These are phyloP conservation scores for Lactarius trivialis DNA, from an alignment of 768 basidiomycete genomes.

Conservation along the genomic window DNA sequence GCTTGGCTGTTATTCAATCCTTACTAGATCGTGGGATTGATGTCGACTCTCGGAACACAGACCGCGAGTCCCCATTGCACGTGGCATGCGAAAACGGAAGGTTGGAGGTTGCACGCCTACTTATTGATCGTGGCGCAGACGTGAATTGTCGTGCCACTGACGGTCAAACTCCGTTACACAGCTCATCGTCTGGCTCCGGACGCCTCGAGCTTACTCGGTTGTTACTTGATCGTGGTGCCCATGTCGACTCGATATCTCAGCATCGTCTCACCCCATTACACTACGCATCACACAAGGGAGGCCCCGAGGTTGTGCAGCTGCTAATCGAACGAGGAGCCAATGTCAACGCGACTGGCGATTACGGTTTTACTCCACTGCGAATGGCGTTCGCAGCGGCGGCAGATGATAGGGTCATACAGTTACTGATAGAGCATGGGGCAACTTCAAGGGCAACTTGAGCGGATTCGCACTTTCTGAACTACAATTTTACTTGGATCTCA, in stretches of 20 bases:
- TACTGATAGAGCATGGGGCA: no score
- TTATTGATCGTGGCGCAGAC: background rate
- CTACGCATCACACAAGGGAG: background rate
- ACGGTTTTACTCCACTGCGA: no score
- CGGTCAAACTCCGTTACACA: background rate
- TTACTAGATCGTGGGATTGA: background rate
- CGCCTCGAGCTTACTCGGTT: background rate
- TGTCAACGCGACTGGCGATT: background rate
- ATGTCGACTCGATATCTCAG: background rate
- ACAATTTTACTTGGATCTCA: no score
- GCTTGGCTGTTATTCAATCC: background rate
- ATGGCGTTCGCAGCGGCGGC: no score
- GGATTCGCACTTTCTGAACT: no score
- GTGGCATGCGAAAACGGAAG: background rate
- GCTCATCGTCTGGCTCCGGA: accelerated
- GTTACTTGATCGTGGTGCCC: background rate
- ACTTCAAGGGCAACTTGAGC: no score
- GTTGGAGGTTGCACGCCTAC: background rate
- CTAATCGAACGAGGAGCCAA: background rate
- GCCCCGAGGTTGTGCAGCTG: background rate
- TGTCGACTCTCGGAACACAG: background rate
- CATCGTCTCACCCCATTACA: background rate
- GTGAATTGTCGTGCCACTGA: background rate
- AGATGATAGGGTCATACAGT: no score
- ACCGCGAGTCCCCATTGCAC: background rate